Evolutionary conservation across 208 protist species (phyloP).

Genomic region (Wallacemonas rigidus): DNA sequence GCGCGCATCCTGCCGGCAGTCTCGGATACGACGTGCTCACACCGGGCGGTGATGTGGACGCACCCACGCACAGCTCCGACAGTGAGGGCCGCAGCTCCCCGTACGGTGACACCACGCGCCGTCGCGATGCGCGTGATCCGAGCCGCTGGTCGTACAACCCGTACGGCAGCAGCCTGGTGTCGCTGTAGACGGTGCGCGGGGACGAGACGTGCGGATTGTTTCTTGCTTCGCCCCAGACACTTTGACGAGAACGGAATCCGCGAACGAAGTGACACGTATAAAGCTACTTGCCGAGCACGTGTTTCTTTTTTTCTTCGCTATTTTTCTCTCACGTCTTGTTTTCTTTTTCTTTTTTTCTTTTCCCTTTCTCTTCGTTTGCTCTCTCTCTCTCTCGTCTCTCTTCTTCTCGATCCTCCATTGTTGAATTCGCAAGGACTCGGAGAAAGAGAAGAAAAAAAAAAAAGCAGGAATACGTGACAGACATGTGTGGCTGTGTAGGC

Average conservation of each 20-base stretch:
- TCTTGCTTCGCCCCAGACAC: too few species aligned
- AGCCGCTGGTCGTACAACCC: conserved; percentile 19
- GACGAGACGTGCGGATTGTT: too few species aligned
- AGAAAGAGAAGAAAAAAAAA: too few species aligned
- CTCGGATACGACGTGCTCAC: neutral
- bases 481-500: too few species aligned
- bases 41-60: neutral
- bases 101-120: neutral
- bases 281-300: neutral
- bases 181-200: neutral
- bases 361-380: neutral
- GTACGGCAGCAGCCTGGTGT: conserved; percentile 10
- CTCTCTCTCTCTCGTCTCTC: neutral
- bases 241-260: too few species aligned
- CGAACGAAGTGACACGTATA: neutral
- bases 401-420: neutral
- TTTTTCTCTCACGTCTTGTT: neutral
- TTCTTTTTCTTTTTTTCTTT: conserved; percentile 2
- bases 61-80: neutral
- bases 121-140: conserved; percentile 10
- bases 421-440: too few species aligned
- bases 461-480: too few species aligned
- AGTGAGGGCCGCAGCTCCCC: conserved; percentile 1
- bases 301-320: conserved; percentile 2
- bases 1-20: neutral